These are phyloP conservation scores for Volvariella volvacea DNA, from an alignment of 1,284 basidiomycete genomes.

Conservation along the genomic window DNA sequence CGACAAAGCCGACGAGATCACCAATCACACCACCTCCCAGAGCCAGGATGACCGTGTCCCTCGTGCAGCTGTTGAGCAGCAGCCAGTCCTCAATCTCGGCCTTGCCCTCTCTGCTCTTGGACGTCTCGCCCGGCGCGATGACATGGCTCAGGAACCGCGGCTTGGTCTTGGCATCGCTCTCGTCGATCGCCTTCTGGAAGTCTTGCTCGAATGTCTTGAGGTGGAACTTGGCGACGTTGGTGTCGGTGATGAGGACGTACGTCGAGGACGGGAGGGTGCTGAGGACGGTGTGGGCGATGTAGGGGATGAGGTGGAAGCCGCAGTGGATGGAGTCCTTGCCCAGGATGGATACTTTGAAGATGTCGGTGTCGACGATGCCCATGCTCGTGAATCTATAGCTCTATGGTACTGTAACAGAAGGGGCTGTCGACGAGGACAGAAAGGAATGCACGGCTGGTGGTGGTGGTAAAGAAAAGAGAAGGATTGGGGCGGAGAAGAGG, in stretches of 20 bases:
- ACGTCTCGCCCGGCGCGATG: conserved; percentile 87
- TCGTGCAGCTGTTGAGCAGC: conserved; percentile 81
- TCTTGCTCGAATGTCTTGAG: conserved; percentile 61
- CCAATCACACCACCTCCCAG: conserved; percentile 97
- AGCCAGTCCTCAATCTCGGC: conserved; percentile 94
- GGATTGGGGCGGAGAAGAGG: not conserved
- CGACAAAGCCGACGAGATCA: conserved; percentile 93
- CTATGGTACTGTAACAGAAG: not conserved
- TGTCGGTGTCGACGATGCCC: conserved; percentile 22
- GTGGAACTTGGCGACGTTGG: conserved; percentile 79
- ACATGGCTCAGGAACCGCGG: conserved; percentile 77
- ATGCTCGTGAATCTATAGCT: no score
- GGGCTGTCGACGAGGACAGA: not conserved
- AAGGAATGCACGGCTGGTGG: not conserved
- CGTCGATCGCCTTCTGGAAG: conserved; percentile 38
- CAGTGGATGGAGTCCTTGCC: conserved; percentile 86
- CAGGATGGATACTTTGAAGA: conserved; percentile 77
- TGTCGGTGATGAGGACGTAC: conserved; percentile 93
- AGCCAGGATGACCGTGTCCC: conserved; percentile 91
- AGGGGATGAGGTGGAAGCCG: conserved; percentile 84
- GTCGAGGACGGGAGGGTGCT: conserved; percentile 75
- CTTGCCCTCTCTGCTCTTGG: conserved; percentile 90
- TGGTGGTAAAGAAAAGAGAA: not conserved
- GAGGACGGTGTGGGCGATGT: conserved; percentile 80
- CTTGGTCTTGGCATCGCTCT: conserved; percentile 20